A percentile compares a stretch with the other conserved stretches of the same genome.
phyloP scores from a whole-genome alignment of 2,329 filamentous ascomycete species.

The Colletotrichum kahawae region DNA sequence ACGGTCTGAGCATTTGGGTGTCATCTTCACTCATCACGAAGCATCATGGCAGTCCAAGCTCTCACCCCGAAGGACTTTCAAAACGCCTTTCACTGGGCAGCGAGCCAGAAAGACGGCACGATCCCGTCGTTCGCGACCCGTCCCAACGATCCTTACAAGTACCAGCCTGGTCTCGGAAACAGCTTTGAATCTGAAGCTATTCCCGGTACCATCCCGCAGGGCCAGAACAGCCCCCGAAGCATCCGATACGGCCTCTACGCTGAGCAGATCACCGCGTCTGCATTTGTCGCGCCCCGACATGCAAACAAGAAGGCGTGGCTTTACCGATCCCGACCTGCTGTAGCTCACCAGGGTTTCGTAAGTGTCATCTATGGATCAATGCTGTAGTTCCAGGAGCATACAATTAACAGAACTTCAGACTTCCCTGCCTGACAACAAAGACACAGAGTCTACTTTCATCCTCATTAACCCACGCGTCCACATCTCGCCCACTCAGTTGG shows the following conservation, averaged over 20 bases:
- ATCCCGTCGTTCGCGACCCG: constrained; percentile 57
- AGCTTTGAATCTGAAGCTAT: constrained; percentile 49
- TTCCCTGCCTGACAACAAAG: constrained; percentile 26
- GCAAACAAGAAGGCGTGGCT: constrained; percentile 36
- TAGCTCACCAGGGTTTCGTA: constrained; percentile 31
- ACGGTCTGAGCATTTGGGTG: neutral
- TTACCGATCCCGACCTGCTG: constrained; percentile 32
- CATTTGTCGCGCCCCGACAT: constrained; percentile 34
- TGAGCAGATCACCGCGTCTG: constrained; percentile 47
- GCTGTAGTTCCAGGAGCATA: rapidly evolving
- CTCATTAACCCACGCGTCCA: constrained; percentile 49
- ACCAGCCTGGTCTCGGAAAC: constrained; percentile 62
- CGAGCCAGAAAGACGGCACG: constrained; percentile 61
- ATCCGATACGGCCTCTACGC: constrained; percentile 42
- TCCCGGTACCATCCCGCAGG: constrained; percentile 49
- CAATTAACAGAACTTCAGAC: neutral
- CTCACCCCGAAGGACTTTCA: constrained; percentile 43
- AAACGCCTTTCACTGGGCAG: constrained; percentile 62
- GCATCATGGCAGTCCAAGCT: neutral
- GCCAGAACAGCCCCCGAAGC: constrained; percentile 48
- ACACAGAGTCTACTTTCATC: constrained; percentile 45
- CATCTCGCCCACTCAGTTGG: constrained; percentile 48
- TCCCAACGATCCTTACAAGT: constrained; percentile 51
- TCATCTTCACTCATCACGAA: neutral
- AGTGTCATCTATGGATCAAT: neutral